Evolutionary conservation across 2,329 filamentous ascomycete genomes (phyloP).

Genomic region (Berkeleyomyces basicola): DNA sequence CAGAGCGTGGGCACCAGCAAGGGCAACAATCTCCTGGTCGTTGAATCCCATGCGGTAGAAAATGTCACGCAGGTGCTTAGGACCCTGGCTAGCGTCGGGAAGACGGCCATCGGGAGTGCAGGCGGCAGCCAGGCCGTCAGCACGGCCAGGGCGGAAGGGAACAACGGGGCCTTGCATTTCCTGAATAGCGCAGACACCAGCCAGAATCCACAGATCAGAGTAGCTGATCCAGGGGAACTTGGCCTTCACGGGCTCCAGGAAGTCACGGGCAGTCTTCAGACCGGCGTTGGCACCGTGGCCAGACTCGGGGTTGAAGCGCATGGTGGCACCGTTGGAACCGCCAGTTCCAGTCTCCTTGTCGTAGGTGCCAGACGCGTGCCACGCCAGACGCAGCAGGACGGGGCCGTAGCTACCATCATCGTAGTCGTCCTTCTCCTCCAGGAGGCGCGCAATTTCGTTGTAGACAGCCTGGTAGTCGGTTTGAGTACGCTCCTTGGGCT

Average conservation of each 20-base stretch:
- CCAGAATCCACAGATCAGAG: slow-evolving; percentile 93
- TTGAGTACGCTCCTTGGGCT: slow-evolving; percentile 49
- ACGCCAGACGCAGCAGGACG: slow-evolving; percentile 76
- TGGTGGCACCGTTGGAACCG: slow-evolving; percentile 90
- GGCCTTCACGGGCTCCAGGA: slow-evolving; percentile 76
- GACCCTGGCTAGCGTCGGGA: slow-evolving; percentile 61
- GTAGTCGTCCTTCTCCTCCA: slow-evolving; percentile 87
- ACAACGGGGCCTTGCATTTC: slow-evolving; percentile 85
- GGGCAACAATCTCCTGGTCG: slow-evolving; percentile 88
- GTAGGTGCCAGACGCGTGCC: slow-evolving; percentile 88
- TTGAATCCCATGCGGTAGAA: slow-evolving; percentile 97
- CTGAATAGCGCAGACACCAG: slow-evolving; percentile 71
- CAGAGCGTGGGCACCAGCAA: slow-evolving; percentile 70
- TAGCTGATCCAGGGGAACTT: slow-evolving; percentile 93
- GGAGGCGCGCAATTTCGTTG: slow-evolving; percentile 59
- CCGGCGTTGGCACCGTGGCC: slow-evolving; percentile 91
- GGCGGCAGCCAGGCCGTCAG: slow-evolving; percentile 60
- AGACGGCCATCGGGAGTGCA: slow-evolving; percentile 89
- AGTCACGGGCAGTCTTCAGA: slow-evolving; percentile 70
- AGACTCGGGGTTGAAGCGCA: slow-evolving; percentile 82
- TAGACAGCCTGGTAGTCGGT: slow-evolving; percentile 94
- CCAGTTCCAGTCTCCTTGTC: slow-evolving; percentile 78
- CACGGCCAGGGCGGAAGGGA: slow-evolving; percentile 74
- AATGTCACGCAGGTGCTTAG: slow-evolving; percentile 73
- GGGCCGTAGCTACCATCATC: slow-evolving; percentile 94